Evolutionary conservation across 495 filamentous ascomycete species (phyloP).

Genomic region (Staphylotrichum tortipilum): DNA sequence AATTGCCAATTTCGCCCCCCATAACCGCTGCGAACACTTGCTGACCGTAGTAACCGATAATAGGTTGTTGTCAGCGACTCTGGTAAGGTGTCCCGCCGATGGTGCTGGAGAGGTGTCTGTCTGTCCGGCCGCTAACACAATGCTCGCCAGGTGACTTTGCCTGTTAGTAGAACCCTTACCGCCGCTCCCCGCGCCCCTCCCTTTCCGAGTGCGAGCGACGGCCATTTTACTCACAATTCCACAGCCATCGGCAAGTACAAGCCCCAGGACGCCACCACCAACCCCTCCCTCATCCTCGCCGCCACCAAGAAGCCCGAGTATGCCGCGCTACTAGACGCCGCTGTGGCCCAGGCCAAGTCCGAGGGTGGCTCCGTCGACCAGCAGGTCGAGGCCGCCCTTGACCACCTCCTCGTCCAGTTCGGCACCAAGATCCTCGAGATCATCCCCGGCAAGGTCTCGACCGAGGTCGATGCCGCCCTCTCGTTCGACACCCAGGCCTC

Average conservation of each 20-base stretch:
- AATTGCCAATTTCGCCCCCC: neutral
- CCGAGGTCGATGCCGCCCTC: constrained; percentile 93
- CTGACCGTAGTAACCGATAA: constrained; percentile 19
- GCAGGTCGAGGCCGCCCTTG: constrained; percentile 74
- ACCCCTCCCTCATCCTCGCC: constrained; percentile 94
- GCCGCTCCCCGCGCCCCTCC: neutral
- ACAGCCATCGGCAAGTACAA: constrained; percentile 98
- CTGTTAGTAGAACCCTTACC: constrained; percentile 44
- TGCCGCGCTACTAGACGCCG: constrained; percentile 79
- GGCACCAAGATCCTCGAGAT: constrained; percentile 95
- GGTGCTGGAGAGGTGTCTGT: neutral
- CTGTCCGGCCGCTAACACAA: neutral
- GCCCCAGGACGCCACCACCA: constrained; percentile 99
- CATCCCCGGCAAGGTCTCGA: constrained; percentile 96
- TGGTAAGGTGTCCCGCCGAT: constrained; percentile 39
- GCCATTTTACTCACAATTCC: constrained; percentile 26
- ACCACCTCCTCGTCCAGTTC: constrained; percentile 94
- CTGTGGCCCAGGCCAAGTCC: constrained; percentile 76
- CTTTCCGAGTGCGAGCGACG: neutral
- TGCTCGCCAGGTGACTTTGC: constrained; percentile 54
- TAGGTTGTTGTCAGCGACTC: constrained; percentile 94
- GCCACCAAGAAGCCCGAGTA: constrained; percentile 98
- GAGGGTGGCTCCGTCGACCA: constrained; percentile 58
- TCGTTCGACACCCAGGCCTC: constrained; percentile 93
- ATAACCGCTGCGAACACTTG: neutral